These are phyloP conservation scores for Fennellomyces sp. DNA, from an alignment of 371 early-diverging fungal species.

Conservation along the genomic window DNA sequence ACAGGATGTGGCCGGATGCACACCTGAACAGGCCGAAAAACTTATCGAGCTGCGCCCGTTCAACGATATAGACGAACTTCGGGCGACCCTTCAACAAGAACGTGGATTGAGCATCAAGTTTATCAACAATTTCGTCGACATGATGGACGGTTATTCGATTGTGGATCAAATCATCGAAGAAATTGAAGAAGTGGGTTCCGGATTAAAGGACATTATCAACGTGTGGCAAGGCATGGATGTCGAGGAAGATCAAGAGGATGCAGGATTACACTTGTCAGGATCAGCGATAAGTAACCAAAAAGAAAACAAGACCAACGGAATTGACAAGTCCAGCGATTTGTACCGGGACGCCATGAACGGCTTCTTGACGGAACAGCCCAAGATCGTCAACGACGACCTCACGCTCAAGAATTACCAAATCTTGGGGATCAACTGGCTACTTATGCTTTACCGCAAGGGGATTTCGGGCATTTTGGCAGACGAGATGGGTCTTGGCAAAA, in stretches of 20 bases:
- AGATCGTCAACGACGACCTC: slow-evolving; percentile 53
- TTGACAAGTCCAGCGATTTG: slow-evolving; percentile 9
- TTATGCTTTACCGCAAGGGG: slow-evolving; percentile 75
- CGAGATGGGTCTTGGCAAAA: slow-evolving; percentile 99
- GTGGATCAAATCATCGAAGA: slow-evolving; percentile 75
- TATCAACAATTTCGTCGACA: slow-evolving; percentile 64
- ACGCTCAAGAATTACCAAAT: slow-evolving; percentile 91
- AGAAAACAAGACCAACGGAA: slow-evolving; percentile 15
- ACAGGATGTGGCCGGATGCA: slow-evolving; percentile 65
- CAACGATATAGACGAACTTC: slow-evolving; percentile 53
- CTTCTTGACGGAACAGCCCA: slow-evolving; percentile 59
- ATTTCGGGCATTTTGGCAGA: slow-evolving; percentile 91
- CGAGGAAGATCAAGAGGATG: slow-evolving; percentile 29
- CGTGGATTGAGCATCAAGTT: slow-evolving; percentile 63
- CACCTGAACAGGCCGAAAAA: slow-evolving; percentile 59
- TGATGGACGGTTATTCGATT: slow-evolving; percentile 69
- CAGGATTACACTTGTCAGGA: slow-evolving; percentile 24
- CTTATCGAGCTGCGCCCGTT: slow-evolving; percentile 70
- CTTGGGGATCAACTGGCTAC: slow-evolving; percentile 93
- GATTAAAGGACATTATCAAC: slow-evolving; percentile 49
- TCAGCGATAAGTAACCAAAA: slow-evolving; percentile 17
- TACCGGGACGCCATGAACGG: slow-evolving; percentile 47
- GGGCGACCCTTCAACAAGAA: slow-evolving; percentile 52
- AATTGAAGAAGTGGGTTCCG: slow-evolving; percentile 60
- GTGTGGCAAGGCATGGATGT: slow-evolving; percentile 48